Percentiles rank a stretch among this genome's conserved stretches.
phyloP scores from a whole-genome alignment of 176 grass and related monocot genomes.

The Oryza glaberrima region DNA sequence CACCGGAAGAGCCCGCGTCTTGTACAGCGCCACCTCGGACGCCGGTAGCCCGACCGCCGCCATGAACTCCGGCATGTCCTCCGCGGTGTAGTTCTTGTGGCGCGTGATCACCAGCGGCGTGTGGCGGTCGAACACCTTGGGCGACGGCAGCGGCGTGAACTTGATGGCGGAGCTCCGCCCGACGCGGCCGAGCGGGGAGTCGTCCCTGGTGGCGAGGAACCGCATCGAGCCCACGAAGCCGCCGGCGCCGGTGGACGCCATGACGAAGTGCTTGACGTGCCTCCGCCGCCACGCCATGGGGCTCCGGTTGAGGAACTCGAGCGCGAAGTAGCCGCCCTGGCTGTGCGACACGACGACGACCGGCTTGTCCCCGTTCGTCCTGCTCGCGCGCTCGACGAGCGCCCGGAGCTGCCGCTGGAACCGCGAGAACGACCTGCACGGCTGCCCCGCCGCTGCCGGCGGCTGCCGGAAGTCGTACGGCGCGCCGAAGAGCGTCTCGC shows the following conservation, averaged over 20 bases:
- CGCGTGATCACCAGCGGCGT: too few species aligned
- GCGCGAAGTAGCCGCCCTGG: slow-evolving; percentile 32
- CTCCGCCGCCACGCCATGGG: slow-evolving; percentile 33
- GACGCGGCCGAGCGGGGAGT: too few species aligned
- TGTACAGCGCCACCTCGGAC: too few species aligned
- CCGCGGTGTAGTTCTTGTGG: too few species aligned
- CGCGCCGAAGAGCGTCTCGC: slow-evolving; percentile 51
- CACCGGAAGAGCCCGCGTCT: too few species aligned
- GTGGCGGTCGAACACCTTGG: neutral
- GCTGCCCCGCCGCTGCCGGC: slow-evolving; percentile 17
- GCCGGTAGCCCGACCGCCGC: too few species aligned
- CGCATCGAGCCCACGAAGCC: neutral
- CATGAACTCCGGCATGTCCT: too few species aligned
- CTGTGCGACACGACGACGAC: slow-evolving; percentile 26
- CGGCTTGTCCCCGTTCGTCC: neutral
- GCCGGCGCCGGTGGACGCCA: slow-evolving; percentile 27
- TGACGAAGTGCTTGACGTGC: slow-evolving; percentile 44
- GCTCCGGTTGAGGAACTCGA: slow-evolving; percentile 46
- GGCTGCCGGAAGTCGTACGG: slow-evolving; percentile 58
- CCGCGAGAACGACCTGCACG: neutral
- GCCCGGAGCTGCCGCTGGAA: neutral
- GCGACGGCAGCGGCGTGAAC: slow-evolving; percentile 7
- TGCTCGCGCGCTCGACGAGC: slow-evolving; percentile 31
- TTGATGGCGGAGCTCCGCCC: too few species aligned
- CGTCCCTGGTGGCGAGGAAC: neutral